Conservation (phyloP, 2,329 filamentous ascomycete species). For the Drechslerella stenobrocha region DNA sequence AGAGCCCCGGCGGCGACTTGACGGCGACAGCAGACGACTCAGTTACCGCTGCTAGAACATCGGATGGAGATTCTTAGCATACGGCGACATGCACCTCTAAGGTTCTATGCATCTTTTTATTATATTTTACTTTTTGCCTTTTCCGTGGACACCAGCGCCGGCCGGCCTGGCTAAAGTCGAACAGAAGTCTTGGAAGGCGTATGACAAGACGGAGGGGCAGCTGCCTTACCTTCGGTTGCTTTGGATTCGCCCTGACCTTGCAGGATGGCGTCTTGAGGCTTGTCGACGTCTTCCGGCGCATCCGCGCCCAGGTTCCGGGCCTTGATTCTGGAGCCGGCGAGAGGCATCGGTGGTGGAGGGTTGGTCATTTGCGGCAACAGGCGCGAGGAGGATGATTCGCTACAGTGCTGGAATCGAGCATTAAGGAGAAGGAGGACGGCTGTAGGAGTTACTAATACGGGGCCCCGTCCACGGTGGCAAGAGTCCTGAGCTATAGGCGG, state of each 20-base stretch:
- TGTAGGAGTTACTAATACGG: constrained; percentile 3
- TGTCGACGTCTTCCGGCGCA: constrained; percentile 41
- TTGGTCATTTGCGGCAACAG: constrained; percentile 7
- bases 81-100: neutral
- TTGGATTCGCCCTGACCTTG: constrained; percentile 35
- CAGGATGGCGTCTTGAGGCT: constrained; percentile 40
- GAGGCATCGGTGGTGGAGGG: constrained; percentile 30
- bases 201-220: constrained; percentile 32
- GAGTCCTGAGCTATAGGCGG: constrained; percentile 3
- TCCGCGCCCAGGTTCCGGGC: constrained; percentile 41
- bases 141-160: constrained; percentile 5
- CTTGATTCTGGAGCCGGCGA: constrained; percentile 24
- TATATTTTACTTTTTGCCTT: constrained; percentile 10
- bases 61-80: neutral
- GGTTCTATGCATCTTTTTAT: neutral
- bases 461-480: constrained; percentile 1
- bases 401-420: constrained; percentile 5
- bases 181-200: constrained; percentile 46
- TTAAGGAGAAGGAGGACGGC: neutral
- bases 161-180: constrained; percentile 44
- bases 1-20: constrained; percentile 4
- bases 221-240: constrained; percentile 45
- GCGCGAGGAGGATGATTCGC: neutral
- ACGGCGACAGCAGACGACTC: constrained; percentile 16
- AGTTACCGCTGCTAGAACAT: constrained; percentile 14